Evolutionary conservation across 768 basidiomycete genomes (phyloP), one percentile per base, ranked within the genome.

Genomic region (Hirschioporus abietinus): DNA sequence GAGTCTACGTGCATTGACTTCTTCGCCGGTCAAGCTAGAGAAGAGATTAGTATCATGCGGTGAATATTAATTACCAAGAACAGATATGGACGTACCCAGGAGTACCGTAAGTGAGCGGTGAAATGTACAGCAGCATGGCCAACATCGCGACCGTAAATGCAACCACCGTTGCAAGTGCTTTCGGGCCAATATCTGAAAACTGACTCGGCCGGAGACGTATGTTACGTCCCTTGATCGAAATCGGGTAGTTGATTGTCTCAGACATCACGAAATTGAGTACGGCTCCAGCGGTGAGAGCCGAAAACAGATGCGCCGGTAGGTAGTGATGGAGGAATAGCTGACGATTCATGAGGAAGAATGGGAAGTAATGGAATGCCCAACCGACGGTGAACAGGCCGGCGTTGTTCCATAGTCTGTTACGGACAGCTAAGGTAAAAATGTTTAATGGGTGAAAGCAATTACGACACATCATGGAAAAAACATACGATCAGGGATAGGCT

Each of bases 251-350:
- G 76, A 97, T 89, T 1, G 88, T 88, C 70, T 97, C 96, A 36
- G 92, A 92, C 63, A 96, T 77, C 66, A 96, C 83, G 74, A 95
- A 98, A 79, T 91, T 92, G 71, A 99, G 81, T 20, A 97, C 91
- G 6, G 94, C 86, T 58, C 97, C 97, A 57, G 96, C 95, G 66
- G 98, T 87, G 66, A 99, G 83, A 15, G 95, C 90, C 17, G 94
- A 96, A 15, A 92, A 90, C 58, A 99, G 83, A 75, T 99, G 97
- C 0, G 96, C 96, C 17, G 96, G 96, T 3, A 99, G 88, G 76
- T 99, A 99, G 76, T 97, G 96, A 76, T 99, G 97, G 26, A 99
- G 81, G 84, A 99, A 99, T 58, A 96, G 83, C 73, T 99, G 97
- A 52, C 97, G 92, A 73, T 85, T 90, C 94, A 99, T 96, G 27